Base-by-base conservation (phyloP, 352 stramenopile genomes). In the Globisporangium paddicum region DNA sequence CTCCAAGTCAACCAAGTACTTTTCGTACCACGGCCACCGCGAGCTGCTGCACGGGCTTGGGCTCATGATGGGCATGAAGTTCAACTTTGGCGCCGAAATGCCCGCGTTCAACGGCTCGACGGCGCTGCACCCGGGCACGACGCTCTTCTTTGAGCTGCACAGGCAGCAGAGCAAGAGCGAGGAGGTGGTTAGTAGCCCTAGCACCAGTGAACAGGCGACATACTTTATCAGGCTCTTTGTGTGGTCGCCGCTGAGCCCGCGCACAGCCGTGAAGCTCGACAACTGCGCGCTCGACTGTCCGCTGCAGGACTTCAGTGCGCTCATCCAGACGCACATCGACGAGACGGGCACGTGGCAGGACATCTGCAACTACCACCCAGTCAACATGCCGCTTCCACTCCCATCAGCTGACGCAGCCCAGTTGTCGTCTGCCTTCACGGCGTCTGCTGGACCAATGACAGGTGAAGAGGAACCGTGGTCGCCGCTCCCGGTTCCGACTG, bases 231-330 rank as follows among this genome's bases (percentile, higher is more conserved):
- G 79, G 62, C 90, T 74, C 26, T 92, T 75, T 55, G 68, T 95
- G 34, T 95, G 83, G 82, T 88, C 82, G 30, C 85, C n/a, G n/a
- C 85, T 19, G 66, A 65, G 28, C 90, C 82, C 5, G 32, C 64
- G 23, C 80, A 82, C 49, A 71, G 89, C 65, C 78, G 71, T 93
- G 11, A 81, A 77, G 49, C 64, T 95, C 6, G 63, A 59, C n/a
- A 95, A 95, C 66, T 95, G 85, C 66, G 93, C 82, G 25, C 64
- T 68, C 1, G 77, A 90, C 62, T 95, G 85, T 26, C 77, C 85
- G 2, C 65, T 95, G 28, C 50, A 67, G 16, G 82, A 95, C 66
- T 91, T 95, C 52, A 86, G 68, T 28, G 35, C 60, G 14, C 93
- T 95, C 62, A 87, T 95, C 47, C 68, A 55, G 37, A 73, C 48